These are phyloP conservation scores for Cephaloascus fragrans DNA, from an alignment of 805 yeast species.

Conservation along the genomic window DNA sequence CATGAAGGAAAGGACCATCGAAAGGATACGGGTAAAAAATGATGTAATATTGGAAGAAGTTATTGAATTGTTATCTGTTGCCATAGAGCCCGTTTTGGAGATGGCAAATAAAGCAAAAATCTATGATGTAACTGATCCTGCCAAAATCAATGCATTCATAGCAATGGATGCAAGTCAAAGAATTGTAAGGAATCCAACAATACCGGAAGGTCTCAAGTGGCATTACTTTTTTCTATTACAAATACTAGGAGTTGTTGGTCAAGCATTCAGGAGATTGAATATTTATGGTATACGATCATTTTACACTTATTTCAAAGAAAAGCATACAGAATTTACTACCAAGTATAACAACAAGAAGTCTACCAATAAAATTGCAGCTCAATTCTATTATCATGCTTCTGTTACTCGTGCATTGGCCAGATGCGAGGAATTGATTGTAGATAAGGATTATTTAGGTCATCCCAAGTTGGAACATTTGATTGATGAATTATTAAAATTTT, in stretches of 20 bases:
- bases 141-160: conserved; percentile 56
- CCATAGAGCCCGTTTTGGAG: conserved; percentile 55
- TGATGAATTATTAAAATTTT: conserved; percentile 49
- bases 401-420: conserved; percentile 32
- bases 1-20: conserved; percentile 59
- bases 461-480: conserved; percentile 58
- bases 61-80: conserved; percentile 45
- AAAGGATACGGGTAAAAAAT: conserved; percentile 44
- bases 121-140: conserved; percentile 57
- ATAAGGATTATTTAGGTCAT: conserved; percentile 44
- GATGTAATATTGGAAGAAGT: conserved; percentile 47
- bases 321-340: conserved; percentile 45
- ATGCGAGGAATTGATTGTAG: conserved; percentile 33
- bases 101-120: conserved; percentile 56
- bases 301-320: conserved; percentile 53
- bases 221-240: conserved; percentile 52
- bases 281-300: conserved; percentile 81
- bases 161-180: conserved; percentile 63
- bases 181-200: conserved; percentile 38
- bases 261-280: conserved; percentile 54
- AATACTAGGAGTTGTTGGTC: conserved; percentile 63
- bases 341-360: conserved; percentile 50
- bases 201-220: conserved; percentile 71
- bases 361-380: conserved; percentile 51
- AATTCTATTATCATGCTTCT: conserved; percentile 45